Evolutionary conservation across 2,329 filamentous ascomycete genomes (phyloP).

Genomic region (Aspergillus sp.): DNA sequence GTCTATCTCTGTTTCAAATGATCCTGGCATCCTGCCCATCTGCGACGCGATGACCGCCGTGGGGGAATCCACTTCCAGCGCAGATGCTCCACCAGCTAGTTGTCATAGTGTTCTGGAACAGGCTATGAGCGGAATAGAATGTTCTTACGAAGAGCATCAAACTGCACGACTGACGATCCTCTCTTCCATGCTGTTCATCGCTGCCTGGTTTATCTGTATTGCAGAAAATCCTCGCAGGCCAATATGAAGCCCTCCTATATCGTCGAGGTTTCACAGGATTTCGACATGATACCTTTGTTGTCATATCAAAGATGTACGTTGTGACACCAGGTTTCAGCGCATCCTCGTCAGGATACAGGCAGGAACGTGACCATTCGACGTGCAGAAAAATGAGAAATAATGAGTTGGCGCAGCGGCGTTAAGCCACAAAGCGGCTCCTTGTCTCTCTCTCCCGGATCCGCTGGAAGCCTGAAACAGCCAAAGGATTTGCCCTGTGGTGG

Average conservation of each 20-base stretch:
- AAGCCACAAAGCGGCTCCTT: conserved; percentile 3
- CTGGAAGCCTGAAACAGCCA: conserved; percentile 1
- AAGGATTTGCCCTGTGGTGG: not conserved
- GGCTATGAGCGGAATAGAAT: not conserved
- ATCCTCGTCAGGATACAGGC: not conserved
- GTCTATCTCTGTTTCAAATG: not conserved
- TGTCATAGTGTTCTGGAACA: conserved; percentile 8
- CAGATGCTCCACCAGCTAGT: conserved; percentile 1
- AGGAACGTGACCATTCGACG: not conserved
- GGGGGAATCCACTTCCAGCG: not conserved
- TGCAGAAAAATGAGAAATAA: not conserved
- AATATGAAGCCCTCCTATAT: not conserved
- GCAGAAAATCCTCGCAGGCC: not conserved
- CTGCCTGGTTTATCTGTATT: not conserved
- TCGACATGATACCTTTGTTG: not conserved
- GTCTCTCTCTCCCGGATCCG: not conserved
- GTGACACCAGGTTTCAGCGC: not conserved
- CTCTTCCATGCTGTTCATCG: not conserved
- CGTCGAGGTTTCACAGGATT: not conserved
- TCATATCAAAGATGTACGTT: not conserved
- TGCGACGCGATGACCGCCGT: not conserved
- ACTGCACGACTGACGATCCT: not conserved
- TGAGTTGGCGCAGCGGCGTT: not conserved
- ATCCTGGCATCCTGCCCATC: not conserved
- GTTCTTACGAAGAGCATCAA: not conserved